Evolutionary conservation across 1,284 basidiomycete genomes (phyloP).

Genomic region (Paramarasmius palmivorus): DNA sequence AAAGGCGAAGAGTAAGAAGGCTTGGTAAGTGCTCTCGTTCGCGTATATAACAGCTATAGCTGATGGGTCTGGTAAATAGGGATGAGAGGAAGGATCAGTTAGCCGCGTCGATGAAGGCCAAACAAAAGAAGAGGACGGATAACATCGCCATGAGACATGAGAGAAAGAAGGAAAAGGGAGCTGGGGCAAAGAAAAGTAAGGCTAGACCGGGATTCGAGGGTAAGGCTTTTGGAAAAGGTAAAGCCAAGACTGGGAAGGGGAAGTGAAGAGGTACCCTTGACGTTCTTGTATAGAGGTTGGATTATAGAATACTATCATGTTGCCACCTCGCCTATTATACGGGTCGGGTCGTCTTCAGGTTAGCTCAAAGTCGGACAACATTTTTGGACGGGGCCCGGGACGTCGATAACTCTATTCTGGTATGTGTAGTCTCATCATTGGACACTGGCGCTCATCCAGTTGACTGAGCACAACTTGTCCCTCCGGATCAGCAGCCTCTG

Average conservation of each 20-base stretch:
- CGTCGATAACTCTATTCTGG: too few species aligned
- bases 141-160: constrained; percentile 86
- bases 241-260: constrained; percentile 31
- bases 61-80: constrained; percentile 51
- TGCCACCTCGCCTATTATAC: too few species aligned
- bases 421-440: too few species aligned
- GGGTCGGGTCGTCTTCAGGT: too few species aligned
- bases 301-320: too few species aligned
- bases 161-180: constrained; percentile 73
- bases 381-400: too few species aligned
- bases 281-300: too few species aligned
- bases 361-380: too few species aligned
- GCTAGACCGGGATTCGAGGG: constrained; percentile 82
- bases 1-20: constrained; percentile 79
- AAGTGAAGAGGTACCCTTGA: background rate
- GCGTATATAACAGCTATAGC: constrained; percentile 1
- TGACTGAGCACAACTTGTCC: too few species aligned
- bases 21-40: constrained; percentile 63
- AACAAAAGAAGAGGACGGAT: constrained; percentile 85
- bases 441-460: too few species aligned
- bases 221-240: constrained; percentile 68
- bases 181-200: constrained; percentile 65
- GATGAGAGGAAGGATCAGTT: constrained; percentile 82
- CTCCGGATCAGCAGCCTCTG: too few species aligned
- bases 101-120: constrained; percentile 70